phyloP scores from a whole-genome alignment of 202 grass and related monocot species.

The Cymbopogon flexuosus region DNA sequence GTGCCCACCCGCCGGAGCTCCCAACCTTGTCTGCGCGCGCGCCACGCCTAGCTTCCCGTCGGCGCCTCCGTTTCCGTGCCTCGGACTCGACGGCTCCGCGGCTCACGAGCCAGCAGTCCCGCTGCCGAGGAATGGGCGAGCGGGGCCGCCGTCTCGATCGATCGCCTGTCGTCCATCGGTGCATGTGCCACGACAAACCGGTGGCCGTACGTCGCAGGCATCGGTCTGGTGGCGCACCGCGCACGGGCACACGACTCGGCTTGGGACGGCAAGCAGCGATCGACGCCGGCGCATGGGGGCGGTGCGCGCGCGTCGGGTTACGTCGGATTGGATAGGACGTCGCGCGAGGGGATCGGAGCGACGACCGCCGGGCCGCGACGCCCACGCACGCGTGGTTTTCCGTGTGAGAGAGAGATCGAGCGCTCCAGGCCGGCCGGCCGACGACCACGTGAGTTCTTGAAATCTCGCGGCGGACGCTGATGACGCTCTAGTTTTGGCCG shows the following conservation, averaged over 20 bases:
- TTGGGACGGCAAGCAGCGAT: neutral
- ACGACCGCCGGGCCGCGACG: neutral
- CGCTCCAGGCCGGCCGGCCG: neutral
- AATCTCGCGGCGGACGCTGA: neutral
- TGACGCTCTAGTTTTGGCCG: neutral
- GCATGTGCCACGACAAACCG: neutral
- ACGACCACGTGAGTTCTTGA: neutral
- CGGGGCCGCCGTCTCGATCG: neutral
- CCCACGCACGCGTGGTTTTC: conserved; percentile 1
- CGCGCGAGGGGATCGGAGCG: neutral
- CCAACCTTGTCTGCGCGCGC: neutral
- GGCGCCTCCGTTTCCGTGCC: conserved; percentile 20
- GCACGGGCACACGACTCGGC: neutral
- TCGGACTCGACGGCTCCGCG: conserved; percentile 8
- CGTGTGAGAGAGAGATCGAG: neutral
- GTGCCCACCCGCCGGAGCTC: neutral
- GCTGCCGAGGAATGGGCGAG: neutral
- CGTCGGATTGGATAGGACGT: neutral
- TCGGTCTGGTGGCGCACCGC: neutral
- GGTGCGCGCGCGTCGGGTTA: neutral
- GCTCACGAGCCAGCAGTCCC: conserved; percentile 24
- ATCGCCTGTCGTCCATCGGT: neutral
- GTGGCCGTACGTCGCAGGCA: neutral
- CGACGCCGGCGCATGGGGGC: neutral
- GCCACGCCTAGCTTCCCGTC: neutral